Base-by-base conservation (phyloP, 257 asterid genomes). In the Buddleja alternifolia region DNA sequence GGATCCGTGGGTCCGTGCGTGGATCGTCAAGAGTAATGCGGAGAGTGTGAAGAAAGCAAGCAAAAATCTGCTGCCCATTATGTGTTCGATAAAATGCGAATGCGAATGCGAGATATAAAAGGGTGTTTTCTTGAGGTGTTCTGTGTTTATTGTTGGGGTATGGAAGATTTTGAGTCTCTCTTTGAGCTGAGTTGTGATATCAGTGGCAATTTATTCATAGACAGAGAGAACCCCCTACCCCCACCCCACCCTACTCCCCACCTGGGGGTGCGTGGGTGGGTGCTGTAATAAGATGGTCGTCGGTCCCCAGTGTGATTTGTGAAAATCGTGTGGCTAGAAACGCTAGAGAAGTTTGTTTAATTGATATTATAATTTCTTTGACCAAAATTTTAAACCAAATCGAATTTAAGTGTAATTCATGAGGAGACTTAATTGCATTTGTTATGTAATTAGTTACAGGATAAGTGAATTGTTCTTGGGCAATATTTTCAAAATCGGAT, bases 41-140 rank as follows among this genome's bases (percentile, higher is more conserved):
- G 70, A 36, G 9, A 80, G 71, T 9, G 77, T 73, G 75, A 80
- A 10, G 63, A 76, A 47, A 41, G 68, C 60, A 8, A 72, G 69
- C 32, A 64, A 17, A 60, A 53, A 60, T 45, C 15, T 76, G 19
- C 34, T 70, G 77, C 77, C 65, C 83, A 78, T 78, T 10, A 65
- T 40, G 71, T 52, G 74, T 63, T 78, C 71, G 79, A 69, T 17
- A 79, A 64, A 70, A 73, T 74, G 79, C 48, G 73, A 10, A 17
- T 50, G 10, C 4, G 60, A 11, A n/a, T n/a, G n/a, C n/a, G n/a
- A n/a, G n/a, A n/a, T n/a, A n/a, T 3, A 12, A 1, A 4, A 21
- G 10, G 53, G 44, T 24, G 32, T 25, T 25, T 1, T n/a, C 20
- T 40, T 10, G 25, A 9, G 29, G 58, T 61, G 23, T 37, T 6